Evolutionary conservation across 257 asterid species (phyloP), one percentile per base, ranked within the genome.

Genomic region (Nicotiana attenuata): DNA sequence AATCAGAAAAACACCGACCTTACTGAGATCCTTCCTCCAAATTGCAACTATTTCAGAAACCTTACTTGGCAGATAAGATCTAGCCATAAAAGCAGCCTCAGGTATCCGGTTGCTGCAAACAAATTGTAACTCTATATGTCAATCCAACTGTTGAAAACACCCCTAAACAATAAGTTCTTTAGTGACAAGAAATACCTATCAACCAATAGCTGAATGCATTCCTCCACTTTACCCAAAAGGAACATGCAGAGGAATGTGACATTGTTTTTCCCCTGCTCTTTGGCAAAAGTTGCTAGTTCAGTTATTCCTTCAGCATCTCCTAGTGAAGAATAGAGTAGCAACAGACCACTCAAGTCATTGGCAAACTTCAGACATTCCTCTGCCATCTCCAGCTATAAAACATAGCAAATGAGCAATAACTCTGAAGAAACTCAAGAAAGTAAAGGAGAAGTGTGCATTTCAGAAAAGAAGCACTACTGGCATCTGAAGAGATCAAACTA

Each of bases 61-160:
- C 90, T 93, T 96, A 90, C 97, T 93, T 26, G 99, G 99, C 81
- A 96, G 94, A 90, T 96, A 96, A 64, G 99, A 96, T 85, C 98
- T 94, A 53, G 98, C 98, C 98, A 96, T 96, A 85, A 96, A 83
- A 80, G 99, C 98, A 91, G 99, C 99, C 89, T 96, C 99, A 83
- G 99, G 99, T 89, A 96, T 90, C 91, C 99, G 99, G 65, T 94
- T 93, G 92, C 99, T 96, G 92, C 84, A 87, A 71, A 83, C 65
- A 80, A 79, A 81, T 63, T 75, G 55, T 19, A 20, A 81, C 26
- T 86, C 80, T 79, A 81, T 35, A 87, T 50, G 50, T 76, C 66
- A 8, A 41, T 26, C 9, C 20, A n/a, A 50, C 45, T 16, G n/a
- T 16, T 75, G 26, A 75, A 75, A 75, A 75, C 64, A 50, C 26